Conservation (phyloP, 495 filamentous ascomycete species). For the Aspergillus incahuasiensis region DNA sequence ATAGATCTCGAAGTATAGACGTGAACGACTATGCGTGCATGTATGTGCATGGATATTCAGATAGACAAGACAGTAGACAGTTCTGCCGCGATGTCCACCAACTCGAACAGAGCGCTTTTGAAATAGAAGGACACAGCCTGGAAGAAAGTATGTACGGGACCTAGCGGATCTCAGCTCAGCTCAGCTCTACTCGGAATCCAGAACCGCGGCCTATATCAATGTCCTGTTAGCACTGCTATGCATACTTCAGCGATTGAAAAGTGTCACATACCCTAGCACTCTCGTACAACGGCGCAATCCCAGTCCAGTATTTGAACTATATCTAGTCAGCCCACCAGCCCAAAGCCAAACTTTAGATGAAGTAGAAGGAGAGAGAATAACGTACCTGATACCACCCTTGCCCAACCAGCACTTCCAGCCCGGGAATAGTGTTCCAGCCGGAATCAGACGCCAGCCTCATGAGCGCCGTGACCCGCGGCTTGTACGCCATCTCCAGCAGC, state of each 20-base stretch:
- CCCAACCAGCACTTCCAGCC: conserved; percentile 83
- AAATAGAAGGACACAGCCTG: background rate
- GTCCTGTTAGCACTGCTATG: too few relatives aligned
- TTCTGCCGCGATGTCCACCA: background rate
- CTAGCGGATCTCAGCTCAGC: background rate
- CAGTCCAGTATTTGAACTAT: conserved; percentile 78
- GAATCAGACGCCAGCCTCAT: conserved; percentile 78
- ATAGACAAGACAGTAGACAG: too few relatives aligned
- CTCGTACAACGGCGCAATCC: conserved; percentile 63
- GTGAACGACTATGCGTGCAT: too few relatives aligned
- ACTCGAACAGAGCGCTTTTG: background rate
- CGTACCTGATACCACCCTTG: conserved; percentile 73
- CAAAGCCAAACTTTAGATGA: background rate
- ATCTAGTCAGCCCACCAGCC: conserved; percentile 6
- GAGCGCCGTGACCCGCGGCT: conserved; percentile 72
- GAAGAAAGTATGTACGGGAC: background rate
- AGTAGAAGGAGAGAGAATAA: background rate
- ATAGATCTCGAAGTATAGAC: too few relatives aligned
- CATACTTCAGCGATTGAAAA: too few relatives aligned
- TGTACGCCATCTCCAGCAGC: conserved; percentile 96
- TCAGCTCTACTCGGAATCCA: background rate
- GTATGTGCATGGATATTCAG: too few relatives aligned
- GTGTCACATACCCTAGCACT: conserved; percentile 45
- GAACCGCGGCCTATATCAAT: conserved; percentile 5
- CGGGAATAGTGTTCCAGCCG: conserved; percentile 84